Evolutionary conservation across 139 green algal genomes (phyloP).

Genomic region (Coelastrella sp.): DNA sequence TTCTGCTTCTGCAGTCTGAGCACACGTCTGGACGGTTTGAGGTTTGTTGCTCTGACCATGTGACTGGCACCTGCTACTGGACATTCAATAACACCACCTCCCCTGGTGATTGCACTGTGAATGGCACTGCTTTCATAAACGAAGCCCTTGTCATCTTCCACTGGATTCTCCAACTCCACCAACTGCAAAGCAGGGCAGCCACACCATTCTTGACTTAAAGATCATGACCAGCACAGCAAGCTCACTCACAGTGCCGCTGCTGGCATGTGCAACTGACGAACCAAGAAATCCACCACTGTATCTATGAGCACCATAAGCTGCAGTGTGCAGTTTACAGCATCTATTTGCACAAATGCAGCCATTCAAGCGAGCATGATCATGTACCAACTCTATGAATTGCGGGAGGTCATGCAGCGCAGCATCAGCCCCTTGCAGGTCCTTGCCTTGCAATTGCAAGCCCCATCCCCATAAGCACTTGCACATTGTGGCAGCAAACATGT

Average conservation of each 20-base stretch:
- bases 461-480: background rate
- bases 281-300: too few species aligned
- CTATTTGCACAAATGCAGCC: too few species aligned
- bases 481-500: background rate
- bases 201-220: too few species aligned
- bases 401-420: too few species aligned
- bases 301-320: too few species aligned
- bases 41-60: background rate
- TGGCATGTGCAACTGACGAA: too few species aligned
- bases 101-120: background rate
- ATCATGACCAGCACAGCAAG: background rate
- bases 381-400: too few species aligned
- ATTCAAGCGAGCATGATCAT: too few species aligned
- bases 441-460: background rate
- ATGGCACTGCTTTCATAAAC: slow-evolving; percentile 21
- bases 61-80: slow-evolving; percentile 19
- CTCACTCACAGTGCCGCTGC: background rate
- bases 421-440: too few species aligned
- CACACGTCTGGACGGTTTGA: slow-evolving; percentile 8
- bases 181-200: slow-evolving; percentile 14
- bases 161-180: slow-evolving; percentile 19
- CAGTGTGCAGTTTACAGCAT: too few species aligned
- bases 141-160: slow-evolving; percentile 34
- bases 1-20: slow-evolving; percentile 32
- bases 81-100: background rate